phyloP scores from a whole-genome alignment of 768 basidiomycete genomes.

The Lactarius evosmus region DNA sequence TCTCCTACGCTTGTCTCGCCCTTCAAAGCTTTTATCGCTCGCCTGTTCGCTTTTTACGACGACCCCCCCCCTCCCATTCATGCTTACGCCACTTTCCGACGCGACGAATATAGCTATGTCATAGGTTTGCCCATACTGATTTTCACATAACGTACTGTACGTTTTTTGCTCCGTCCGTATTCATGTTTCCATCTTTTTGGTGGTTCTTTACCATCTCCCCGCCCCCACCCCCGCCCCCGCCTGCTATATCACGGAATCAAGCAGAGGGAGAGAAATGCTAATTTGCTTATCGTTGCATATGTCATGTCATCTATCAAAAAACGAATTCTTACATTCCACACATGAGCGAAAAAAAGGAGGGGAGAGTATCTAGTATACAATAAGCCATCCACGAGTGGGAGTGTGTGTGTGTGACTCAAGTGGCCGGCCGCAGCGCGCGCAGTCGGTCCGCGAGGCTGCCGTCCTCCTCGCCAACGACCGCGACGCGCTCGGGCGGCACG shows the following conservation, averaged over 20 bases:
- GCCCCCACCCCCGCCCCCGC: no score
- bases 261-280: neutral
- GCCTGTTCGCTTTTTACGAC: neutral
- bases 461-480: conserved; percentile 67
- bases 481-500: conserved; percentile 42
- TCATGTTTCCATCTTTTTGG: neutral
- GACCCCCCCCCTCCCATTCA: no score
- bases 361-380: conserved; percentile 7
- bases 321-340: neutral
- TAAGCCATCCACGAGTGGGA: neutral
- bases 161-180: neutral
- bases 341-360: neutral
- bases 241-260: no score
- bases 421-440: conserved; percentile 80
- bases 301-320: neutral
- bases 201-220: neutral
- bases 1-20: no score
- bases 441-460: conserved; percentile 79
- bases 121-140: neutral
- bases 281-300: no score
- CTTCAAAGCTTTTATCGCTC: neutral
- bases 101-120: conserved; percentile 1
- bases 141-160: neutral
- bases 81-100: neutral
- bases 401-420: conserved; percentile 36